Evolutionary conservation across 1,139 yeast species (phyloP).

Genomic region (Geotrichum citri-aurantii): DNA sequence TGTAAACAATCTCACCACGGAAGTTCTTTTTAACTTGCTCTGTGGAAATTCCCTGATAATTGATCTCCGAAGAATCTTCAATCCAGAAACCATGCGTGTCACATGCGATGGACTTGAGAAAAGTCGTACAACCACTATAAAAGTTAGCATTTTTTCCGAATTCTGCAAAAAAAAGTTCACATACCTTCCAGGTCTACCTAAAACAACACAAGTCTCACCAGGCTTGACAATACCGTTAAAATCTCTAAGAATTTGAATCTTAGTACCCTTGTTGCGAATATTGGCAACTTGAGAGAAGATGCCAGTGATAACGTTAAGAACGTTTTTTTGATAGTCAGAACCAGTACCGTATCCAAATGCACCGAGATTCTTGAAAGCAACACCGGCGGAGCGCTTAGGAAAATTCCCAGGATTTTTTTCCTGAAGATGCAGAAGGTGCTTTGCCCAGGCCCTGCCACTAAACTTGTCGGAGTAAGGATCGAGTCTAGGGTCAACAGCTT

Average conservation of each 20-base stretch:
- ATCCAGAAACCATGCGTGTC: conserved; percentile 68
- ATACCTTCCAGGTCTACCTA: conserved; percentile 65
- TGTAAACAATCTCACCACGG: conserved; percentile 67
- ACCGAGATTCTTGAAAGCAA: conserved; percentile 60
- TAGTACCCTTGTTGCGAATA: conserved; percentile 26
- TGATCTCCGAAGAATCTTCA: conserved; percentile 43
- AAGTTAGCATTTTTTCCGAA: background rate
- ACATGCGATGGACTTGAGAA: conserved; percentile 62
- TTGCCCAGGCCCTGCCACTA: conserved; percentile 64
- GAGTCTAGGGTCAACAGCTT: conserved; percentile 25
- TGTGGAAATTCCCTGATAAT: conserved; percentile 35
- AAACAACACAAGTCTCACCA: conserved; percentile 69
- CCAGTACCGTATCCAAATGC: conserved; percentile 75
- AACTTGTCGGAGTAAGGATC: conserved; percentile 56
- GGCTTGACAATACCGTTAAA: conserved; percentile 65
- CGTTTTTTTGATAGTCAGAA: conserved; percentile 73
- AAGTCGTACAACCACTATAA: conserved; percentile 64
- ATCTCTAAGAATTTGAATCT: conserved; percentile 55
- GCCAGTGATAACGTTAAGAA: conserved; percentile 44
- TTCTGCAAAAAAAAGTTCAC: no score
- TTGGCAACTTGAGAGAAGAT: conserved; percentile 24
- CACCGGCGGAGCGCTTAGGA: conserved; percentile 48
- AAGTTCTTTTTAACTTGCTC: conserved; percentile 46
- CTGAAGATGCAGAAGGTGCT: conserved; percentile 54
- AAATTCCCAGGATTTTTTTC: conserved; percentile 58